Conservation (phyloP, 352 stramenopile species). For the Plasmopara muralis region DNA sequence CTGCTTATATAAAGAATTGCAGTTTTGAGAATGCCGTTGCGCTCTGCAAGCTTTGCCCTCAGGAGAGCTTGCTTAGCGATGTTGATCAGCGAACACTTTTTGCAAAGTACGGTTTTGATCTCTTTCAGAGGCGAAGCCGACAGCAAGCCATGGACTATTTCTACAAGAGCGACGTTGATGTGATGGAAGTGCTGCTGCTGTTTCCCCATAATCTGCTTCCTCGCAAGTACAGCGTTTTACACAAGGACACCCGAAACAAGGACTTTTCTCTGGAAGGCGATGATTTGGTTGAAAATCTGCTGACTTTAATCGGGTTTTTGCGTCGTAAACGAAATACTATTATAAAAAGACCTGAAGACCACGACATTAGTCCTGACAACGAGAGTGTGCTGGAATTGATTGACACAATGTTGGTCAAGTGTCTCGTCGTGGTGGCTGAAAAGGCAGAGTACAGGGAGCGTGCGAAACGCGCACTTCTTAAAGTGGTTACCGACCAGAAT, state of each 20-base stretch:
- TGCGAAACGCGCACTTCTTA: slow-evolving; percentile 40
- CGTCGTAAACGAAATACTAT: slow-evolving; percentile 33
- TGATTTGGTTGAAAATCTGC: slow-evolving; percentile 42
- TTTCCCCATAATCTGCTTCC: slow-evolving; percentile 69
- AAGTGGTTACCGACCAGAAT: slow-evolving; percentile 48
- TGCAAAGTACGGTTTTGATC: slow-evolving; percentile 43
- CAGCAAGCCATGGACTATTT: slow-evolving; percentile 61
- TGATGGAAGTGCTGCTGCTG: slow-evolving; percentile 58
- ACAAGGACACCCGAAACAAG: slow-evolving; percentile 23
- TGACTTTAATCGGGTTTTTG: slow-evolving; percentile 50
- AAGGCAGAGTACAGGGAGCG: slow-evolving; percentile 27
- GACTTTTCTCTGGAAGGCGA: slow-evolving; percentile 30
- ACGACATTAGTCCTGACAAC: slow-evolving; percentile 11
- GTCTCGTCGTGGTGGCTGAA: slow-evolving; percentile 60
- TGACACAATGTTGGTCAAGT: slow-evolving; percentile 80
- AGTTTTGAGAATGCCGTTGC: slow-evolving; percentile 52
- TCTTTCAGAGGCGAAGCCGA: slow-evolving; percentile 34
- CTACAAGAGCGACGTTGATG: slow-evolving; percentile 32
- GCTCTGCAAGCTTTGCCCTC: slow-evolving; percentile 60
- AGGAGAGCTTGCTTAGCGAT: slow-evolving; percentile 52
- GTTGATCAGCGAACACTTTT: slow-evolving; percentile 48
- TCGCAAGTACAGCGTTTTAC: slow-evolving; percentile 31
- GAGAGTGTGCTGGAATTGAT: slow-evolving; percentile 43
- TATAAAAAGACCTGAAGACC: slow-evolving; percentile 2
- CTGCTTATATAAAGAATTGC: slow-evolving; percentile 26